Evolutionary conservation across 192 early-diverging fungal genomes (phyloP).

Genomic region (Coemansia sp.): DNA sequence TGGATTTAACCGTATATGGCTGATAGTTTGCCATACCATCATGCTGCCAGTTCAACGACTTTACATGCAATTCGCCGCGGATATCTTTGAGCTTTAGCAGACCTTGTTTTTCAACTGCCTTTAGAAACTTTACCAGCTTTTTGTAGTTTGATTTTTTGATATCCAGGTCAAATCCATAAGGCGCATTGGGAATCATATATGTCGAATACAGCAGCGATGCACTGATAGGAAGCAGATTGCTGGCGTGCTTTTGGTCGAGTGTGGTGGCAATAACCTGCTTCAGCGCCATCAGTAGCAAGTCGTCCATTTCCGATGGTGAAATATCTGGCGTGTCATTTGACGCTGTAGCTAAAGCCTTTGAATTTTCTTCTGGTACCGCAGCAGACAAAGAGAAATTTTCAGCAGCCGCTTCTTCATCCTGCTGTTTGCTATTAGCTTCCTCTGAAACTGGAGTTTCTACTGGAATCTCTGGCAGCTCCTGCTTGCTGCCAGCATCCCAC

Average conservation of each 20-base stretch:
- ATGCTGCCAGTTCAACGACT: conserved; percentile 39
- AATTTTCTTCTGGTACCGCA: not conserved
- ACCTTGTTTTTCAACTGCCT: conserved; percentile 82
- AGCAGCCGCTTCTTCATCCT: not conserved
- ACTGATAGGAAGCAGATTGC: conserved; percentile 67
- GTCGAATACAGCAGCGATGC: conserved; percentile 72
- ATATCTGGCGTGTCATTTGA: not conserved
- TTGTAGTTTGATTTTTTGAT: conserved; percentile 84
- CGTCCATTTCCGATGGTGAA: conserved; percentile 67
- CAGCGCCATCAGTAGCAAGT: conserved; percentile 65
- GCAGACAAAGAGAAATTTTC: not conserved
- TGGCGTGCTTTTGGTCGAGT: conserved; percentile 56
- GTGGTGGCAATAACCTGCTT: conserved; percentile 69
- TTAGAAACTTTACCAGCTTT: conserved; percentile 86
- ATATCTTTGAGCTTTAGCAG: conserved; percentile 79
- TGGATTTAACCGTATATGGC: conserved; percentile 21
- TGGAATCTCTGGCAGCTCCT: conserved; percentile 55
- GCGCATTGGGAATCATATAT: conserved; percentile 70
- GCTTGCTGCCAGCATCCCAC: conserved; percentile 74
- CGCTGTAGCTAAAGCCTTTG: not conserved
- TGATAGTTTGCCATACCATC: conserved; percentile 26
- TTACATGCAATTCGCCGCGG: conserved; percentile 43
- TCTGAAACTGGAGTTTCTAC: not conserved
- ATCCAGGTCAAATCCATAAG: conserved; percentile 63
- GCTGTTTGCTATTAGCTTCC: too few species aligned